Conservation (phyloP, 2,329 filamentous ascomycete species). For the Huntiella moniliformis region DNA sequence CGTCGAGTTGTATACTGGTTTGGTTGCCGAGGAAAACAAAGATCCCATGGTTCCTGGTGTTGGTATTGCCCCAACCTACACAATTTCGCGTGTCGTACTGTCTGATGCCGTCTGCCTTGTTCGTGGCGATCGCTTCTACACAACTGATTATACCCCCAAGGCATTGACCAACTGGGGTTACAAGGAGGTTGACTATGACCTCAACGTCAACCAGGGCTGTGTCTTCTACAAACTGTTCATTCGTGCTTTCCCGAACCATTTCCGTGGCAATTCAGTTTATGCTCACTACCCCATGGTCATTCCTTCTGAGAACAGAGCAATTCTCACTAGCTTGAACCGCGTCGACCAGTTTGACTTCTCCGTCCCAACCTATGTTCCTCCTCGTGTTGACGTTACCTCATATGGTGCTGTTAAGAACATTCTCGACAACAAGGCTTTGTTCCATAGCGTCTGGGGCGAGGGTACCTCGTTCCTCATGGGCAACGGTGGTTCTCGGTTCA, state of each 20-base stretch:
- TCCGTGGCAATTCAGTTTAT: conserved; percentile 60
- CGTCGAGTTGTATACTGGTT: conserved; percentile 63
- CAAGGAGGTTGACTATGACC: conserved; percentile 53
- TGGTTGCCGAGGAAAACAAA: conserved; percentile 61
- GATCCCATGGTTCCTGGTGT: conserved; percentile 54
- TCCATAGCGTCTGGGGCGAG: conserved; percentile 46
- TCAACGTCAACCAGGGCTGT: conserved; percentile 59
- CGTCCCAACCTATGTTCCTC: conserved; percentile 32
- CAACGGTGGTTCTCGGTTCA: conserved; percentile 31
- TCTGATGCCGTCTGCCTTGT: conserved; percentile 66
- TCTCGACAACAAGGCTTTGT: conserved; percentile 40
- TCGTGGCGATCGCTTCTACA: conserved; percentile 62
- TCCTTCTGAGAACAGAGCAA: conserved; percentile 52
- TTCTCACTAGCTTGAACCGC: conserved; percentile 47
- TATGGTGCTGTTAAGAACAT: conserved; percentile 43
- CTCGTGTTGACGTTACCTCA: conserved; percentile 37
- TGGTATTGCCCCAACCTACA: conserved; percentile 58
- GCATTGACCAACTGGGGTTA: conserved; percentile 73
- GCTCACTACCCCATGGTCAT: conserved; percentile 59
- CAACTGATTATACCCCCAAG: conserved; percentile 53
- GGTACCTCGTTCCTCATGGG: conserved; percentile 45
- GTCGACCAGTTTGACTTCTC: conserved; percentile 52
- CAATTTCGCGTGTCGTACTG: conserved; percentile 56
- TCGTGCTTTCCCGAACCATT: conserved; percentile 58
- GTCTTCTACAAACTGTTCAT: conserved; percentile 73